phyloP scores from a whole-genome alignment of 768 basidiomycete species.

The Pulveroboletus sp. region DNA sequence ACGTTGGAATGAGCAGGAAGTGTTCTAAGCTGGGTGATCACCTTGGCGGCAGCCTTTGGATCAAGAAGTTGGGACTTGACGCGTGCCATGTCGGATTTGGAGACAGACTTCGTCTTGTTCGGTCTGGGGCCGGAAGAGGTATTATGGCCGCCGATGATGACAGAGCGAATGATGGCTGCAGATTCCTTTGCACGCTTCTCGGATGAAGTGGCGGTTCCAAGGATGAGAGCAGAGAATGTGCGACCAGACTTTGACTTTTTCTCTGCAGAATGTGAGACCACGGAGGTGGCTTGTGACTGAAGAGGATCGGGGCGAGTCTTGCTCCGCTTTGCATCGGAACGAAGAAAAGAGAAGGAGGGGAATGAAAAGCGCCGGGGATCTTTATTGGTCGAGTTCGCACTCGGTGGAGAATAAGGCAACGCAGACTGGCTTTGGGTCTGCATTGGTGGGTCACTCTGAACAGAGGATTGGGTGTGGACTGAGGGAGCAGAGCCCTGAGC shows the following conservation, averaged over 20 bases:
- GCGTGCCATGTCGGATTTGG: slow-evolving; percentile 52
- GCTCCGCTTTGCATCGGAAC: slow-evolving; percentile 27
- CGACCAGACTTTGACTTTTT: slow-evolving; percentile 37
- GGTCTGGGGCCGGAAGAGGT: slow-evolving; percentile 27
- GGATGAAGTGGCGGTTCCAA: slow-evolving; percentile 33
- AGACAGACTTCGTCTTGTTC: slow-evolving; percentile 37
- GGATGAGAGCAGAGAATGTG: slow-evolving; percentile 28
- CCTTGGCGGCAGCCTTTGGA: slow-evolving; percentile 61
- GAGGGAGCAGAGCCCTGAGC: slow-evolving; percentile 5
- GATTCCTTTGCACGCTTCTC: slow-evolving; percentile 61
- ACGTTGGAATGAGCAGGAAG: slow-evolving; percentile 39
- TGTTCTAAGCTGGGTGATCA: slow-evolving; percentile 64
- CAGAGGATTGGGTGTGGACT: slow-evolving; percentile 12
- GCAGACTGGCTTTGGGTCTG: slow-evolving; percentile 28
- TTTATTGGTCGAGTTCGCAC: slow-evolving; percentile 12
- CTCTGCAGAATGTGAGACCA: slow-evolving; percentile 18
- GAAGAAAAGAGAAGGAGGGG: slow-evolving; percentile 41
- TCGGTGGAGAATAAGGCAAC: slow-evolving; percentile 18
- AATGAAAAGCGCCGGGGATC: slow-evolving; percentile 46
- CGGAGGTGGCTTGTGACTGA: slow-evolving; percentile 18
- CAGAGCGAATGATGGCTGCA: slow-evolving; percentile 56
- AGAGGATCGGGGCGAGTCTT: slow-evolving; percentile 13
- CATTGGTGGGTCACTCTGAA: slow-evolving; percentile 14
- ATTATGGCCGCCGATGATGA: slow-evolving; percentile 58
- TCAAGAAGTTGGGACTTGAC: slow-evolving; percentile 64